A percentile compares a stretch with the other conserved stretches of the same genome.
phyloP scores from a whole-genome alignment of 208 protist species.

The Borovskyia barvae region DNA sequence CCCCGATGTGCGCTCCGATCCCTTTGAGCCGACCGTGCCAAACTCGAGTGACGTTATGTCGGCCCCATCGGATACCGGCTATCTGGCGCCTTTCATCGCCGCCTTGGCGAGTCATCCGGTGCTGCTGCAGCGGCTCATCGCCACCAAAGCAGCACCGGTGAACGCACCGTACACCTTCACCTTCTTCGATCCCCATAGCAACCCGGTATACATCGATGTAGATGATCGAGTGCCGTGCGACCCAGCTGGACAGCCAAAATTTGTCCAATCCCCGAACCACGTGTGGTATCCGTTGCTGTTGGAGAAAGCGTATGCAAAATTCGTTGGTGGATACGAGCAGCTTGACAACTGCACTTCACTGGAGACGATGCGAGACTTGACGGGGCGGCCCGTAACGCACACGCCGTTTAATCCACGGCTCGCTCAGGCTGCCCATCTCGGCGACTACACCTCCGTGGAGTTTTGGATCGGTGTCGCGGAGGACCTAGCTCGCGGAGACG shows the following conservation, averaged over 20 bases:
- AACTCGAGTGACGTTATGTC: conserved; percentile 36
- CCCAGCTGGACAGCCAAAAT: conserved; percentile 47
- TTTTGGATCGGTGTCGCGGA: conserved; percentile 75
- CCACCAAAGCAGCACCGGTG: conserved; percentile 48
- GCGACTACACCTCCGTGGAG: conserved; percentile 49
- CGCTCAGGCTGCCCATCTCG: conserved; percentile 66
- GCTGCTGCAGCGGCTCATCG: conserved; percentile 70
- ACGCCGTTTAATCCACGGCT: conserved; percentile 67
- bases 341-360: conserved; percentile 83
- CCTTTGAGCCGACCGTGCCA: conserved; percentile 33
- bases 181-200: conserved; percentile 85
- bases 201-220: conserved; percentile 74
- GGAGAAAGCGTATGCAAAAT: conserved; percentile 93
- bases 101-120: conserved; percentile 62
- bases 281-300: conserved; percentile 81
- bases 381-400: conserved; percentile 78
- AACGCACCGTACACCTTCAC: conserved; percentile 77
- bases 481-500: conserved; percentile 61
- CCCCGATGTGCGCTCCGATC: conserved; percentile 48
- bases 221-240: conserved; percentile 83
- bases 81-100: conserved; percentile 76
- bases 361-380: conserved; percentile 87
- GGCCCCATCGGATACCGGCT: conserved; percentile 47
- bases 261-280: conserved; percentile 46
- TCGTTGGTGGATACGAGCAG: conserved; percentile 80